Conservation (phyloP, 2,329 filamentous ascomycete species). For the Penicillium crustosum region DNA sequence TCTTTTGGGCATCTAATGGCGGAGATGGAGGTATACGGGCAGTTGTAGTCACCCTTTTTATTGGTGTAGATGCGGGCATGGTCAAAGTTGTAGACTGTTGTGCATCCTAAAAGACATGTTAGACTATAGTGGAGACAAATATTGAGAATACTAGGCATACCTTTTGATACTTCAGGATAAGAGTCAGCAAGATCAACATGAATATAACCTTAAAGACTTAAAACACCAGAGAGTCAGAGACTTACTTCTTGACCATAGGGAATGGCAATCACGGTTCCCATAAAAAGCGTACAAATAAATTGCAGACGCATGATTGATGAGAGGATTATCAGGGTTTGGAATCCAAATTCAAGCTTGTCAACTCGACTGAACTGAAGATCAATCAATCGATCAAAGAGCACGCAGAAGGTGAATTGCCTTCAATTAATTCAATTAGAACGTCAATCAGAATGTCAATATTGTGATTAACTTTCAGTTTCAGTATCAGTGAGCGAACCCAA, state of each 20-base stretch:
- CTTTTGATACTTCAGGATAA: not conserved
- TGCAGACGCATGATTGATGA: constrained; percentile 8
- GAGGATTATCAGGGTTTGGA: not conserved
- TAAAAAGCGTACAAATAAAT: constrained; percentile 6
- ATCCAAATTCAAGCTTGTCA: not conserved
- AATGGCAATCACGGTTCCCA: constrained; percentile 4
- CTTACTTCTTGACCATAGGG: constrained; percentile 7
- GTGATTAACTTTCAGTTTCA: not conserved
- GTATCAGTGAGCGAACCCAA: not conserved
- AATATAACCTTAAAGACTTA: not conserved
- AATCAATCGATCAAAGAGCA: no score
- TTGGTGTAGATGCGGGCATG: constrained; percentile 10
- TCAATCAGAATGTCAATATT: no score
- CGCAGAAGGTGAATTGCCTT: no score
- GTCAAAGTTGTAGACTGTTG: constrained; percentile 5
- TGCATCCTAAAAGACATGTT: not conserved
- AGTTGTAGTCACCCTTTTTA: constrained; percentile 7
- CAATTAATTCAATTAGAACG: no score
- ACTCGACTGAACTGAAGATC: no score
- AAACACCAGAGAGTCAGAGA: no score
- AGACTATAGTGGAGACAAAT: not conserved
- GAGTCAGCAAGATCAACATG: not conserved
- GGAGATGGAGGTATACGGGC: not conserved
- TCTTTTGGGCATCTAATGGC: constrained; percentile 7
- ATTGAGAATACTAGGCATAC: not conserved